phyloP scores from a whole-genome alignment of 148 eudicot genomes.

The Dianthus caryophyllus region DNA sequence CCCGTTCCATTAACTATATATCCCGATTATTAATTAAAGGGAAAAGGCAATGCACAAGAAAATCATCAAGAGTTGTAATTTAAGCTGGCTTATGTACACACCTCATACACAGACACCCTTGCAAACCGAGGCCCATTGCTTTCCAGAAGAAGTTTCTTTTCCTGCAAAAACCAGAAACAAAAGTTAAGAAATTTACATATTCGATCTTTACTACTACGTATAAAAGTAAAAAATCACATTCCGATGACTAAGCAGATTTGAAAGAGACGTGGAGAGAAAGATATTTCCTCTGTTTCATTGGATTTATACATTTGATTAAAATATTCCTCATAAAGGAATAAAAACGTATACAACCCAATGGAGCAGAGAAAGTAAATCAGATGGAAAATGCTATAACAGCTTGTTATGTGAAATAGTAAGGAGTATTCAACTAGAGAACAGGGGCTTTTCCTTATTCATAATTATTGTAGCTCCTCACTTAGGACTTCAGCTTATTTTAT shows the following conservation, averaged over 20 bases:
- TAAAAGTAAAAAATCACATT: not conserved
- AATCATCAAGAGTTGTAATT: not conserved
- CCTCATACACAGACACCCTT: slow-evolving; percentile 86
- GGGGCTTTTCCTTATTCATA: not conserved
- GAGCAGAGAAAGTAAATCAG: too few relatives aligned
- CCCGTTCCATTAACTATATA: not conserved
- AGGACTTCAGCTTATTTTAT: not conserved
- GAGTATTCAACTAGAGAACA: not conserved
- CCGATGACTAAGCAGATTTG: not conserved
- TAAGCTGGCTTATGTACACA: slow-evolving; percentile 28
- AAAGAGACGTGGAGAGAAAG: not conserved
- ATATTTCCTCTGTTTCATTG: too few relatives aligned
- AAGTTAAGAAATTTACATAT: not conserved
- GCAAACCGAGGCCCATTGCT: slow-evolving; percentile 82
- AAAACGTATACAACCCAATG: too few relatives aligned
- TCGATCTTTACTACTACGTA: not conserved
- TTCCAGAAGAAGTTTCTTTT: slow-evolving; percentile 82
- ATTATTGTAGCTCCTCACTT: not conserved
- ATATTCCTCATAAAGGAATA: too few relatives aligned
- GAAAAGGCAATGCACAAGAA: slow-evolving; percentile 9
- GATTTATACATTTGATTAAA: too few relatives aligned
- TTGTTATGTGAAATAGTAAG: not conserved
- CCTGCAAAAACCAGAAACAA: slow-evolving; percentile 39
- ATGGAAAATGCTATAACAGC: not conserved
- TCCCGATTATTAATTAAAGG: not conserved